Conservation (phyloP, 2,329 filamentous ascomycete genomes). For the Rutstroemia sp. region DNA sequence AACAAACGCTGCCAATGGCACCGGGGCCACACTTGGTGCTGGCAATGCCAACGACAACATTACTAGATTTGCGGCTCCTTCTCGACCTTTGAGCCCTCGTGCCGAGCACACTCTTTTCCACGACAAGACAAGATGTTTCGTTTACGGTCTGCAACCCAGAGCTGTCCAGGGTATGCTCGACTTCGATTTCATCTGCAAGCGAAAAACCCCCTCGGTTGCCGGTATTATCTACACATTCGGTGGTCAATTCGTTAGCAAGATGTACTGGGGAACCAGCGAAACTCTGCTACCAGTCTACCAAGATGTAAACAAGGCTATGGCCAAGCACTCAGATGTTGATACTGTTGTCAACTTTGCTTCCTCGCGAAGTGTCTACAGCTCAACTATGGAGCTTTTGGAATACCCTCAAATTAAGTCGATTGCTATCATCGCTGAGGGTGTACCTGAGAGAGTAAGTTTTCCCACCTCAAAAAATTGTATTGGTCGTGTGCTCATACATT, state of each 20-base stretch:
- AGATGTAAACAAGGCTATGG: conserved; percentile 81
- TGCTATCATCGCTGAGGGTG: conserved; percentile 98
- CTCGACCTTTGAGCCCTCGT: conserved; percentile 82
- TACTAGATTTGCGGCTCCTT: conserved; percentile 87
- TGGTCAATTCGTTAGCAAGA: conserved; percentile 99
- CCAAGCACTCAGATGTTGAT: conserved; percentile 95
- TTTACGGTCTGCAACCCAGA: conserved; percentile 97
- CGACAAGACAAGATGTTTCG: conserved; percentile 99
- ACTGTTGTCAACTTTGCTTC: conserved; percentile 99
- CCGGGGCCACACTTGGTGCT: conserved; percentile 34
- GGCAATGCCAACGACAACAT: conserved; percentile 96
- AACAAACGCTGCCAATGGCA: conserved; percentile 27
- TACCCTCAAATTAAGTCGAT: conserved; percentile 96
- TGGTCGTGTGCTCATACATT: conserved; percentile 24
- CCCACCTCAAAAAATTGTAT: not conserved
- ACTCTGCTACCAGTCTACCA: conserved; percentile 98
- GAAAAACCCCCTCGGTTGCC: conserved; percentile 88
- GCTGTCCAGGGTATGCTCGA: conserved; percentile 92
- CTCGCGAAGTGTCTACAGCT: conserved; percentile 96
- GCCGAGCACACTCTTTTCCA: conserved; percentile 91
- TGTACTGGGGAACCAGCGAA: conserved; percentile 99
- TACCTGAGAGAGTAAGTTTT: conserved; percentile 81
- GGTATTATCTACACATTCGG: conserved; percentile 99
- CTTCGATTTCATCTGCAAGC: conserved; percentile 99
- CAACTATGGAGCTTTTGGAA: conserved; percentile 98